Percentiles rank a stretch among this genome's conserved stretches.
phyloP scores from a whole-genome alignment of 2,329 filamentous ascomycete genomes.

The Penicillium sumatraense region DNA sequence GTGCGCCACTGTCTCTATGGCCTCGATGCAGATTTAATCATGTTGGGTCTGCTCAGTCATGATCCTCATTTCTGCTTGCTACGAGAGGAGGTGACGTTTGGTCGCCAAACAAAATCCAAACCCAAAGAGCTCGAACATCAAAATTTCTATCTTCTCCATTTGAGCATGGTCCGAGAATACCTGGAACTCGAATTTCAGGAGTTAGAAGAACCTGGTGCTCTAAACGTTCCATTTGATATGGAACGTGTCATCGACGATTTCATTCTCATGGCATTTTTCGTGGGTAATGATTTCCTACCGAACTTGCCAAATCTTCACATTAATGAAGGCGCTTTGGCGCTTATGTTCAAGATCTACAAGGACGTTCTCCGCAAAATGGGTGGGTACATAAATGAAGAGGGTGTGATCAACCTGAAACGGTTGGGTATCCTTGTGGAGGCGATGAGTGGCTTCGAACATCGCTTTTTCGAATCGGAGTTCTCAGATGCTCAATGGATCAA shows the following conservation, averaged over 20 bases:
- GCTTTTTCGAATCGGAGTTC: conserved; percentile 91
- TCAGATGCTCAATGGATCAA: conserved; percentile 90
- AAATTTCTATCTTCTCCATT: conserved; percentile 96
- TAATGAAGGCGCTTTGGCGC: conserved; percentile 93
- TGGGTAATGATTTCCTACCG: conserved; percentile 98
- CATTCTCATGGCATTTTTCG: conserved; percentile 99
- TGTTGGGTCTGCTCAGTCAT: conserved; percentile 95
- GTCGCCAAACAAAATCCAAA: conserved; percentile 82
- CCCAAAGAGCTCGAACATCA: conserved; percentile 97
- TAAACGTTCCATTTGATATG: conserved; percentile 85
- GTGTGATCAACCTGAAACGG: conserved; percentile 84
- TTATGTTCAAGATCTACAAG: conserved; percentile 98
- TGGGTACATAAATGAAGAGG: conserved; percentile 95
- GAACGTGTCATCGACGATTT: conserved; percentile 98
- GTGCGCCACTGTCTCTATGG: conserved; percentile 97
- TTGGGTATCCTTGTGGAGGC: conserved; percentile 79
- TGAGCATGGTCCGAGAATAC: conserved; percentile 97
- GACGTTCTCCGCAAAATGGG: conserved; percentile 81
- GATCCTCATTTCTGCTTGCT: conserved; percentile 98
- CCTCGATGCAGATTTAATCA: conserved; percentile 95
- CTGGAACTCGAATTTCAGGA: conserved; percentile 97
- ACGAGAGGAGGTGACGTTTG: conserved; percentile 97
- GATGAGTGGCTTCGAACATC: conserved; percentile 83
- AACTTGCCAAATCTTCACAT: conserved; percentile 96
- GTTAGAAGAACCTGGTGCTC: conserved; percentile 71